Percentiles rank a stretch among this genome's conserved stretches.
Conservation (phyloP, 306 rosid genomes). For the Trifolium fragiferum region DNA sequence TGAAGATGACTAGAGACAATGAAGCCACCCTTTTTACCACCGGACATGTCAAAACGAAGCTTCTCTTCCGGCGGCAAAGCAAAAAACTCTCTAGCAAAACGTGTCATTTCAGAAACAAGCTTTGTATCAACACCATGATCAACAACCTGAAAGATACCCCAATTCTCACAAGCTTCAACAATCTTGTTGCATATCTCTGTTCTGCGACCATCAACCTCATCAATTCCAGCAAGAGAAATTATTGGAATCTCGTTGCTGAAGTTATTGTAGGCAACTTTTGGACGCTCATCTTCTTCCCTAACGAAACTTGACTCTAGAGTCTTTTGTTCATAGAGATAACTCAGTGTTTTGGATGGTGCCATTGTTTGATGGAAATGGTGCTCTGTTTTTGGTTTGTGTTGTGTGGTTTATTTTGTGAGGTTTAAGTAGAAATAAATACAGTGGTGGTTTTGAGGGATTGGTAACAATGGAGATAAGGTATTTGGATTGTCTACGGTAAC, state of each 20-base stretch:
- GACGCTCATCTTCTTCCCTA: conserved; percentile 87
- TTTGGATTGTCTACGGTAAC: too few relatives aligned
- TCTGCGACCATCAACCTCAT: conserved; percentile 54
- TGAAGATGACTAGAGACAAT: conserved; percentile 92
- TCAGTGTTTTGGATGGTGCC: conserved; percentile 62
- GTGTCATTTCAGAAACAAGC: conserved; percentile 68
- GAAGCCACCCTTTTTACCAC: conserved; percentile 95
- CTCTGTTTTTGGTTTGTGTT: neutral
- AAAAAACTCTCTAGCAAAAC: conserved; percentile 67
- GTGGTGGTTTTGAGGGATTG: neutral
- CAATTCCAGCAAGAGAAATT: conserved; percentile 80
- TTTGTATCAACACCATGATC: conserved; percentile 73
- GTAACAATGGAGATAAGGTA: conserved; percentile 17
- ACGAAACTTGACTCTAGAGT: conserved; percentile 62
- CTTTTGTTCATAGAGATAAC: conserved; percentile 57
- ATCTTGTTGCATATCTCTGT: conserved; percentile 58
- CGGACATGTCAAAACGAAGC: conserved; percentile 86
- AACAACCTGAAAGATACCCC: conserved; percentile 88
- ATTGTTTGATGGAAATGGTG: neutral
- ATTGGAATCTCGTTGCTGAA: conserved; percentile 82
- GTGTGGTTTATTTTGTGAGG: neutral
- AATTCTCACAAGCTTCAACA: conserved; percentile 81
- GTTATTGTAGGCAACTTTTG: conserved; percentile 73
- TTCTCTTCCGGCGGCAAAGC: conserved; percentile 81
- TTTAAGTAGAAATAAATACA: neutral